Evolutionary conservation across 352 stramenopile species (phyloP), one percentile per base, ranked within the genome.

Genomic region (Phytophthora meadii): DNA sequence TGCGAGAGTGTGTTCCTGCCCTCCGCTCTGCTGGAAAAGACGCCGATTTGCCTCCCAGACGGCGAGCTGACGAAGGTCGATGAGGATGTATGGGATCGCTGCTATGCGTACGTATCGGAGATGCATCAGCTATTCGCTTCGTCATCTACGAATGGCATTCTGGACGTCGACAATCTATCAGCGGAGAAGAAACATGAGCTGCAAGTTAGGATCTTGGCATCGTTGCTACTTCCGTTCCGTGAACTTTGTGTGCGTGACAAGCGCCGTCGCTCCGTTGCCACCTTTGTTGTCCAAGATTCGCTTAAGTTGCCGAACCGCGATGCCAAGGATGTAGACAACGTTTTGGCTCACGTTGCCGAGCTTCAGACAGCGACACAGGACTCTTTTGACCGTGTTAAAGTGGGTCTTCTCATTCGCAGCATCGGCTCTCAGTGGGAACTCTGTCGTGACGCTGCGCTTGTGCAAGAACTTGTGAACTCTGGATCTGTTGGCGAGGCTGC

Each of bases 291-390:
- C 12, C 79, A 82, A 47, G 84, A 93, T 25, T 76, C 66, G 2
- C 78, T 93, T 37, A 93, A 93, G 68, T 54, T 89, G 7, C 69
- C 75, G 8, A 88, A 77, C 30, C 78, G 80, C 9, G 79, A 92
- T 37, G 81, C 81, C 7, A 87, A 89, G 46, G 79, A 90, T 55
- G 83, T 93, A 39, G 80, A 74, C 30, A 84, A 82, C 34, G 67
- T 89, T 5, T 60, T 92, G 14, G 66, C 68, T 17, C 63, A 88
- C 19, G 68, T 84, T 11, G 53, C 17, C 24, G 65, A 66, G 5
- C 57, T 91, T 7, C 69, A 74, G n/a, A 25, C 34, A 15, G 49
- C 63, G n/a, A 65, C 59, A 8, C 10, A 10, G 30, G 47, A 70
- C 1, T 14, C 36, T 0, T 90, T 88, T n/a, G 67, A 87, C n/a